Conservation (phyloP, 352 stramenopile genomes). For the Phytopythium ostracodes region DNA sequence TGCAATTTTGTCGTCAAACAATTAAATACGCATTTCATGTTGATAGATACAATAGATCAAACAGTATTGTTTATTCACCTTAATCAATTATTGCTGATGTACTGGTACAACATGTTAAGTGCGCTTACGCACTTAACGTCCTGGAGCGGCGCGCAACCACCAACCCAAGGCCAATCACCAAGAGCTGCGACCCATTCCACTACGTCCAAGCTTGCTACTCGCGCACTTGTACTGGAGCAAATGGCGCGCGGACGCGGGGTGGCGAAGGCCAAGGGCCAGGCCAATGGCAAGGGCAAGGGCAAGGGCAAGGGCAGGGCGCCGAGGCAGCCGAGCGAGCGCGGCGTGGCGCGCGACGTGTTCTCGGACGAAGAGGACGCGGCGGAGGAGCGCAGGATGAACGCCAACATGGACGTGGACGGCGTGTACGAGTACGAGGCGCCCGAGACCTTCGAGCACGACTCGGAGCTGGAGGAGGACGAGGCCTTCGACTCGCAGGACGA, state of each 20-base stretch:
- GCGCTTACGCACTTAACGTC: neutral
- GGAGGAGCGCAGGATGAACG: constrained; percentile 49
- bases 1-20: neutral
- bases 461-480: constrained; percentile 92
- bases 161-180: neutral
- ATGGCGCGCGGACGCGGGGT: constrained; percentile 1
- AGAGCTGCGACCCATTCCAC: neutral
- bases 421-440: constrained; percentile 83
- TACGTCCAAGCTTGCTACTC: neutral
- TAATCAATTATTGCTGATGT: neutral
- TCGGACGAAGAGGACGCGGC: constrained; percentile 77
- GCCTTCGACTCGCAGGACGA: constrained; percentile 95
- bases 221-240: neutral
- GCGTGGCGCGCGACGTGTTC: constrained; percentile 58
- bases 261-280: neutral
- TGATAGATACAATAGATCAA: neutral
- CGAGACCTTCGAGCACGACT: constrained; percentile 83
- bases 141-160: neutral
- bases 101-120: too few relatives aligned
- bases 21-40: neutral
- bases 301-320: constrained; percentile 19
- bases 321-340: constrained; percentile 9
- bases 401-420: constrained; percentile 69
- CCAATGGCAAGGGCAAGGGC: constrained; percentile 14
- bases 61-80: neutral